Percentiles rank a stretch among this genome's conserved stretches.
Conservation (phyloP, 345 rosid genomes). For the Viola odorata region DNA sequence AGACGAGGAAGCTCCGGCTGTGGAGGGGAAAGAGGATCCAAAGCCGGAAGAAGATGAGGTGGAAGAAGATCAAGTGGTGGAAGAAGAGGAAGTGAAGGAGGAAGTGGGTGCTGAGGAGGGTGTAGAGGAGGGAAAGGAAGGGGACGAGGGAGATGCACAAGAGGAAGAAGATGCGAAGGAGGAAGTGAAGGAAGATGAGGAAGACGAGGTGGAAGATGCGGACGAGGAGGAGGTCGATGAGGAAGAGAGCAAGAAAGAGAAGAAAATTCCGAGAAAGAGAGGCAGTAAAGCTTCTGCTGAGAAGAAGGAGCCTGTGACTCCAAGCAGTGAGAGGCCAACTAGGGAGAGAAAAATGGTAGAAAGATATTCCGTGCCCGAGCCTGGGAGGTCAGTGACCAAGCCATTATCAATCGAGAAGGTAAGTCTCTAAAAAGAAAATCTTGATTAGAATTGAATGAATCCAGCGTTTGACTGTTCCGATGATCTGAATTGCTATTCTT, state of each 20-base stretch:
- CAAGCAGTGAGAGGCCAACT: conserved; percentile 65
- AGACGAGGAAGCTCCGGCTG: conserved; percentile 20
- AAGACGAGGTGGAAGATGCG: conserved; percentile 15
- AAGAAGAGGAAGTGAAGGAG: not conserved
- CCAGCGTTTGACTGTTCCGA: not conserved
- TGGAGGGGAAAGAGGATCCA: conserved; percentile 13
- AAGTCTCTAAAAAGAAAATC: not conserved
- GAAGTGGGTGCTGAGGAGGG: conserved; percentile 5
- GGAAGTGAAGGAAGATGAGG: conserved; percentile 8
- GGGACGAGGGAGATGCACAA: conserved; percentile 3
- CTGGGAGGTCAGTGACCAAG: conserved; percentile 49
- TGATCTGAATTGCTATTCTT: not conserved
- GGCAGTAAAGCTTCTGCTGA: conserved; percentile 11
- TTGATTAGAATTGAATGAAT: not conserved
- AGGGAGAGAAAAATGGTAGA: conserved; percentile 90
- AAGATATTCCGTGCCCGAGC: conserved; percentile 66
- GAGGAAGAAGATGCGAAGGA: conserved; percentile 8
- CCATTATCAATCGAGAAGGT: conserved; percentile 73
- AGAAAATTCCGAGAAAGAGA: not conserved
- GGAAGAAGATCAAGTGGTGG: not conserved
- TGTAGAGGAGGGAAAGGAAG: not conserved
- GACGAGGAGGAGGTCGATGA: conserved; percentile 25
- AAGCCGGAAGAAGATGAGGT: conserved; percentile 8
- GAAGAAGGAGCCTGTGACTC: conserved; percentile 38
- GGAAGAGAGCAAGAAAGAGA: conserved; percentile 9